Base-by-base conservation (phyloP, 2,329 filamentous ascomycete species). In the Cladorrhinum sp. region DNA sequence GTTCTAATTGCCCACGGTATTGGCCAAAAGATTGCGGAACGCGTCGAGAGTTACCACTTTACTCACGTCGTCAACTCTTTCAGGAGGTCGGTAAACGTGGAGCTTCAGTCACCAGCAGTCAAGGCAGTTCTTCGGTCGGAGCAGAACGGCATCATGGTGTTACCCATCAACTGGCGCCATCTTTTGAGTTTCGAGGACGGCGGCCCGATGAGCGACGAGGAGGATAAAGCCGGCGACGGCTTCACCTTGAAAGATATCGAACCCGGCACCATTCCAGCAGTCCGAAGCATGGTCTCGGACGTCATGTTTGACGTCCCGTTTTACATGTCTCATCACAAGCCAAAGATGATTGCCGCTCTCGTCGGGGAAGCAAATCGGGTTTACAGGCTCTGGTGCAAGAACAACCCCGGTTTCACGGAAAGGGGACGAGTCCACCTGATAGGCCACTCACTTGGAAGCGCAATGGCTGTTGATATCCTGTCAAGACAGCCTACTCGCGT, bases 281-380 rank as follows among this genome's bases (percentile, higher is more conserved):
- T 99, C n/a, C 88, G 95, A 51, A 91, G 90, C 70, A 86, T 99
- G 72, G 96, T 99, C 63, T 96, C 91, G 48, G 95, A 99, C 73
- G 92, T 99, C 68, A 97, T 99, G 92, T 88, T 98, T 55, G 95
- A 99, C 72, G 94, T 99, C 55, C 95, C 95, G 0, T 98, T 96
- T 72, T 99, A 98, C 76, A 88, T 99, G 76, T 98, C 94, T 0
- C 90, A 96, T 62, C 94, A 98, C 75, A 96, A 98, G 70, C 85
- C 88, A 3, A 96, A 92, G 74, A 98, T 99, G 93, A 90, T 96
- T 55, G 83, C 88, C 49, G 93, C 95, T 1, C 87, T 97, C 53
- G 88, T 96, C 46, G 84, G 83, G 61, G 95, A 99, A 76, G 94
- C 95, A 7, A 99, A 99, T 70, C 86, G 94, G 4, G 91, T 99